A percentile compares a stretch with the other conserved stretches of the same genome.
Conservation (phyloP, 73 alveolate genomes). For the Paramecium primaurelia region DNA sequence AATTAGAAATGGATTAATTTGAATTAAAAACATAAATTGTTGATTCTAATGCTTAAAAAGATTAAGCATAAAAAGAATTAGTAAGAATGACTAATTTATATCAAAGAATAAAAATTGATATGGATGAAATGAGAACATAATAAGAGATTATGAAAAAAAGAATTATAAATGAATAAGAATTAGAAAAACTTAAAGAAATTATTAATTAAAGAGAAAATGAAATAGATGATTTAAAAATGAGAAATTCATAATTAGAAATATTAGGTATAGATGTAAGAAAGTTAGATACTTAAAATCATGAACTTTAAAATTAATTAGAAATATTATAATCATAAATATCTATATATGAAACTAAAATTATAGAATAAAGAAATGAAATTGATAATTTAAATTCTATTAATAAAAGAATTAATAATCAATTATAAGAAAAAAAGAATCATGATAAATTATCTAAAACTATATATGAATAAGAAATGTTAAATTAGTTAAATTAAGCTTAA, state of each 20-base stretch:
- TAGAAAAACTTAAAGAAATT: neutral
- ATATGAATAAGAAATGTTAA: neutral
- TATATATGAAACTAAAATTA: neutral
- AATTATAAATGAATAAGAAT: neutral
- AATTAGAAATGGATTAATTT: slow-evolving; percentile 39
- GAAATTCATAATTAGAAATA: slow-evolving; percentile 39
- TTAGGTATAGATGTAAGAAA: neutral
- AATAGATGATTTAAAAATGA: slow-evolving; percentile 32
- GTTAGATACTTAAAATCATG: neutral
- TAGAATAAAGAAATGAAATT: neutral
- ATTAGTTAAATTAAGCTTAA: neutral
- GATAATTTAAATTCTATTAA: neutral
- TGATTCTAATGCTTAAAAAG: slow-evolving; percentile 25
- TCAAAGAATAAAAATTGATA: neutral
- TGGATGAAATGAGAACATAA: neutral
- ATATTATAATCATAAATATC: neutral
- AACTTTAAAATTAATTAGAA: neutral
- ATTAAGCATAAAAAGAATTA: neutral
- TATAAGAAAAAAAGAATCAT: neutral
- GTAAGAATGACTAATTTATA: neutral
- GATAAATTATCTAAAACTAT: neutral
- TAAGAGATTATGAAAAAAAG: neutral
- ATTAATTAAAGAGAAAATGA: slow-evolving; percentile 2
- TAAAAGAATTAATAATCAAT: neutral
- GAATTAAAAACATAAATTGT: slow-evolving; percentile 25